A percentile compares a stretch with the other conserved stretches of the same genome.
Evolutionary conservation across 1,139 yeast species (phyloP).

Genomic region (Scheffersomyces insectosa): DNA sequence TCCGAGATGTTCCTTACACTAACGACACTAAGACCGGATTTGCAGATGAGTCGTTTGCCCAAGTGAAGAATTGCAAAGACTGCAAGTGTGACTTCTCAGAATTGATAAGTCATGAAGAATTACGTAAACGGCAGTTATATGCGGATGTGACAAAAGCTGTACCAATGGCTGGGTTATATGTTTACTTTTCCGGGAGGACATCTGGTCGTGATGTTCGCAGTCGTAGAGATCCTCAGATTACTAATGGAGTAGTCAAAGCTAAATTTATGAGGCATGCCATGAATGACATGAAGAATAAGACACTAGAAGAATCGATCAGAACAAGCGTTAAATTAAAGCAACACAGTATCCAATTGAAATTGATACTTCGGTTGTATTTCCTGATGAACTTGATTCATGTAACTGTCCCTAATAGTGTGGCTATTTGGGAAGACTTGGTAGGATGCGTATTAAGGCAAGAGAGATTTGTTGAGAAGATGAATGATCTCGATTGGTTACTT

Average conservation of each 20-base stretch:
- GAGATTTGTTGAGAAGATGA: slow-evolving; percentile 32
- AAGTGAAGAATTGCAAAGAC: slow-evolving; percentile 1
- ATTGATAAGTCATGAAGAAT: slow-evolving; percentile 17
- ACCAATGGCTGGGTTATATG: slow-evolving; percentile 15
- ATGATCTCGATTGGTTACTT: slow-evolving; percentile 28
- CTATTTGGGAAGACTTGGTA: slow-evolving; percentile 30
- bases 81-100: slow-evolving; percentile 6
- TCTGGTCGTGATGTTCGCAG: not conserved
- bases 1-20: slow-evolving; percentile 15
- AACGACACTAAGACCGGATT: slow-evolving; percentile 21
- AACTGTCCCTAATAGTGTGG: slow-evolving; percentile 14
- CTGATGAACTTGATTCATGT: slow-evolving; percentile 21
- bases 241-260: not conserved
- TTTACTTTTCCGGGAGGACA: slow-evolving; percentile 7
- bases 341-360: not conserved
- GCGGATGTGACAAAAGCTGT: slow-evolving; percentile 14
- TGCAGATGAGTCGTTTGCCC: slow-evolving; percentile 18
- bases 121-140: slow-evolving; percentile 22
- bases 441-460: slow-evolving; percentile 34
- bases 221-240: not conserved
- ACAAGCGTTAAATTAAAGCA: too few relatives aligned
- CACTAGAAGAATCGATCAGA: not conserved
- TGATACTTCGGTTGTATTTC: slow-evolving; percentile 15
- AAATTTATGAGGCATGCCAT: not conserved
- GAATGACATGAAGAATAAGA: not conserved